phyloP scores from a whole-genome alignment of 805 yeast genomes.

The Wickerhamiella azymoides region DNA sequence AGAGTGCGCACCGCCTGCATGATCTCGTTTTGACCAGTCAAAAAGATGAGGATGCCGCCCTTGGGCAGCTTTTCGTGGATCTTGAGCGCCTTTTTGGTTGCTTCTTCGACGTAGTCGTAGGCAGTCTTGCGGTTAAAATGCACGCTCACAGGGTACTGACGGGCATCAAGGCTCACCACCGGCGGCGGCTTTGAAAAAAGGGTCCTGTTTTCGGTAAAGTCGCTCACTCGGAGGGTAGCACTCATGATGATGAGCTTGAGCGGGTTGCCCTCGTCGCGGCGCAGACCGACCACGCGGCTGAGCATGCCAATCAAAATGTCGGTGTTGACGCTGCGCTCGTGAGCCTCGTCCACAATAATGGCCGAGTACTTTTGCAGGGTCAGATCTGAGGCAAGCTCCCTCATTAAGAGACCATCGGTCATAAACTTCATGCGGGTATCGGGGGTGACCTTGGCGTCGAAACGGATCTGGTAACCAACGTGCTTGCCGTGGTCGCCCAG shows the following conservation, averaged over 20 bases:
- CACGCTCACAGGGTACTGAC: conserved; percentile 85
- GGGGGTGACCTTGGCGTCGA: conserved; percentile 54
- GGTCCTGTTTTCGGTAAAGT: conserved; percentile 67
- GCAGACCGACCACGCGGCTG: conserved; percentile 65
- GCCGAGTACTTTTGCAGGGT: conserved; percentile 69
- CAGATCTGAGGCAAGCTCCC: conserved; percentile 89
- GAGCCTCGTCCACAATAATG: conserved; percentile 91
- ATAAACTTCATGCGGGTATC: conserved; percentile 67
- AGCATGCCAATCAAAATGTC: conserved; percentile 92
- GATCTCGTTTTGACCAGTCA: conserved; percentile 94
- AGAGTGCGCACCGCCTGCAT: conserved; percentile 56
- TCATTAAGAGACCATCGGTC: conserved; percentile 90
- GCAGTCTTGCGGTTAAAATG: conserved; percentile 79
- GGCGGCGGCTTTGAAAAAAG: conserved; percentile 81
- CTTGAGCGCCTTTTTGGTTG: conserved; percentile 69
- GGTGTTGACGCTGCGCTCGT: conserved; percentile 90
- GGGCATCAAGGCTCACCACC: conserved; percentile 72
- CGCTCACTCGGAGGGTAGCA: conserved; percentile 87
- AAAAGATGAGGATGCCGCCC: conserved; percentile 82
- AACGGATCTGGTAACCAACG: conserved; percentile 80
- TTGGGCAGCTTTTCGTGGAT: conserved; percentile 79
- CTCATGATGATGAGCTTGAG: conserved; percentile 88
- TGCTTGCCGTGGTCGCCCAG: conserved; percentile 53
- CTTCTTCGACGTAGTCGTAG: conserved; percentile 71
- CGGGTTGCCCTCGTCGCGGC: conserved; percentile 42